These are phyloP conservation scores for Fonsecaea monophora DNA, from an alignment of 2,329 filamentous ascomycete genomes.

Conservation along the genomic window DNA sequence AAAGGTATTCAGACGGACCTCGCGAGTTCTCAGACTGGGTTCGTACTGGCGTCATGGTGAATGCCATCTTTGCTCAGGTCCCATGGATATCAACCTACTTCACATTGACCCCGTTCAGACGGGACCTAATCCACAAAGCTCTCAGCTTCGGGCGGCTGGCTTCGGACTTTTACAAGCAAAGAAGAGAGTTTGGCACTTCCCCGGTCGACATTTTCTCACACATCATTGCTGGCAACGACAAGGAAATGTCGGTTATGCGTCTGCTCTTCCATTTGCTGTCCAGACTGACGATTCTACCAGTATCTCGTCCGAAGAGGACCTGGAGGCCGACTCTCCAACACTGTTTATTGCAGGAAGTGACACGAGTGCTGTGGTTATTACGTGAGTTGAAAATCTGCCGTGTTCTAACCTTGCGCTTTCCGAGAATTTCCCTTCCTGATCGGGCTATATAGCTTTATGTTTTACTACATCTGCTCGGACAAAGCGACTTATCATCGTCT, in stretches of 20 bases:
- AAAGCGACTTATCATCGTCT: background rate
- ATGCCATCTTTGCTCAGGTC: background rate
- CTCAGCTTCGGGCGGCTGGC: background rate
- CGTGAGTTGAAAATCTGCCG: background rate
- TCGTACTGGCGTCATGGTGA: background rate
- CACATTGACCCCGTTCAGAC: background rate
- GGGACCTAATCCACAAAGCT: background rate
- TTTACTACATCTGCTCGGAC: conserved; percentile 8
- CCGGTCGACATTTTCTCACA: conserved; percentile 10
- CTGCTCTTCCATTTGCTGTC: no score
- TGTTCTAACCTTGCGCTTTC: no score
- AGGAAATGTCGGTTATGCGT: background rate
- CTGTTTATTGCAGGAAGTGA: conserved; percentile 4
- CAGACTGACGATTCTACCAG: background rate
- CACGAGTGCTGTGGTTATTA: background rate
- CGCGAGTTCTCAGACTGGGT: background rate
- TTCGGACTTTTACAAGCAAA: background rate
- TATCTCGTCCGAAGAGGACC: background rate
- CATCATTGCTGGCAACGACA: conserved; percentile 2
- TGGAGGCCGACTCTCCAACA: background rate
- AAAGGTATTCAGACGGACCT: background rate
- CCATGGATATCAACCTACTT: conserved; percentile 4
- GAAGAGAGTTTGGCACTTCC: background rate
- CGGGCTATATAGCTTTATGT: background rate
- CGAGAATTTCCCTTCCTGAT: background rate